Conservation (phyloP, 306 rosid genomes). For the Quercus gilva region DNA sequence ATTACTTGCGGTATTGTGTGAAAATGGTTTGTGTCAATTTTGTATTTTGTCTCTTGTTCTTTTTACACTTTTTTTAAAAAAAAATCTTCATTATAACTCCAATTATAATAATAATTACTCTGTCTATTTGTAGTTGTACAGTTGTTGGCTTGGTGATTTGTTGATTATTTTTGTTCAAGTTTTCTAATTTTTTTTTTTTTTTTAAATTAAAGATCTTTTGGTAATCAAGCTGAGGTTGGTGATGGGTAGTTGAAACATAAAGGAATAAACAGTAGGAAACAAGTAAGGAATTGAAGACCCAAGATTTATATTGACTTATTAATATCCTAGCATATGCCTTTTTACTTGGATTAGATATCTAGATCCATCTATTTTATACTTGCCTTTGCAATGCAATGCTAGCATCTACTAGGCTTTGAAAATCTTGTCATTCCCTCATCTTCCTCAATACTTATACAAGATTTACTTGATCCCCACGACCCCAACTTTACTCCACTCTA, state of each 20-base stretch:
- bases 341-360: not conserved
- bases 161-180: not conserved
- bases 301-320: not conserved
- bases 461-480: no score
- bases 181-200: not conserved
- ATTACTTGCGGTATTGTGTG: not conserved
- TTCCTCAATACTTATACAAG: no score
- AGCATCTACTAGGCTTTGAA: no score
- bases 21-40: not conserved
- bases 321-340: not conserved
- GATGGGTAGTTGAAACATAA: not conserved
- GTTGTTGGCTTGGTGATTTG: not conserved
- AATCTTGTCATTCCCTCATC: no score
- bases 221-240: not conserved
- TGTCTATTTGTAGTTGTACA: not conserved
- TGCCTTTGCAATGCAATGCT: no score
- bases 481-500: no score
- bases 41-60: constrained; percentile 6
- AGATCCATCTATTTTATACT: no score
- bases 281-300: not conserved
- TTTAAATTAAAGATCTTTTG: not conserved
- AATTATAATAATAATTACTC: not conserved
- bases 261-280: not conserved
- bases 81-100: not conserved
- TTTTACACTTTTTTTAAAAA: not conserved